These are phyloP conservation scores for Tetradesmus obliquus DNA, from an alignment of 139 green algal genomes.

Conservation along the genomic window DNA sequence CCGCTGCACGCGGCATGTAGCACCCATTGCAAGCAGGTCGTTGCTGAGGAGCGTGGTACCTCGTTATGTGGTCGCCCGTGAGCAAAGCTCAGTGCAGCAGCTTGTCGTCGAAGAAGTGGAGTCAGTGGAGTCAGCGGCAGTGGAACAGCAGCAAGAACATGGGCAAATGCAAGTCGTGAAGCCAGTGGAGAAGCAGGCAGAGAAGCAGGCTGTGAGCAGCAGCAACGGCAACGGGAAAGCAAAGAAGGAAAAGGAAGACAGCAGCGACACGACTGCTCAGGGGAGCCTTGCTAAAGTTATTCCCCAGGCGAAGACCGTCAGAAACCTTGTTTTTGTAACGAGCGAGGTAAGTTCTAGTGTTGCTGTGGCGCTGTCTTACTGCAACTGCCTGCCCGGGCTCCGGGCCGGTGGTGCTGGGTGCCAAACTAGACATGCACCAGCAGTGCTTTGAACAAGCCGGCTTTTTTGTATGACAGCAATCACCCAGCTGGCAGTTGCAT, in stretches of 20 bases:
- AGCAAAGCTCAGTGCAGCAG: not conserved
- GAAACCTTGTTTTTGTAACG: slow-evolving; percentile 69
- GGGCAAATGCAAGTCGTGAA: not conserved
- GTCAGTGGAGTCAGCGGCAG: slow-evolving; percentile 7
- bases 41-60: not conserved
- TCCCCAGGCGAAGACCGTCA: slow-evolving; percentile 11
- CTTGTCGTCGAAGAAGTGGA: not conserved
- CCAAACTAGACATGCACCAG: not conserved
- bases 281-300: not conserved
- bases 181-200: not conserved
- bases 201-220: not conserved
- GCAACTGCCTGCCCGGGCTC: not conserved
- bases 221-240: not conserved
- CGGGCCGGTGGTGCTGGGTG: not conserved
- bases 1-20: not conserved
- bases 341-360: slow-evolving; percentile 46
- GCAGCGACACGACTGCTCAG: not conserved
- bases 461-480: not conserved
- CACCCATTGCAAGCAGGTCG: not conserved
- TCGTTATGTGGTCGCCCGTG: not conserved
- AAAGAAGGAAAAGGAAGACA: not conserved
- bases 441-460: not conserved
- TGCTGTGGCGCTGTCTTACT: not conserved
- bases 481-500: not conserved
- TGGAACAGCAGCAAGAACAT: not conserved